Conservation (phyloP, 345 rosid genomes). For the Ailanthus altissimus region DNA sequence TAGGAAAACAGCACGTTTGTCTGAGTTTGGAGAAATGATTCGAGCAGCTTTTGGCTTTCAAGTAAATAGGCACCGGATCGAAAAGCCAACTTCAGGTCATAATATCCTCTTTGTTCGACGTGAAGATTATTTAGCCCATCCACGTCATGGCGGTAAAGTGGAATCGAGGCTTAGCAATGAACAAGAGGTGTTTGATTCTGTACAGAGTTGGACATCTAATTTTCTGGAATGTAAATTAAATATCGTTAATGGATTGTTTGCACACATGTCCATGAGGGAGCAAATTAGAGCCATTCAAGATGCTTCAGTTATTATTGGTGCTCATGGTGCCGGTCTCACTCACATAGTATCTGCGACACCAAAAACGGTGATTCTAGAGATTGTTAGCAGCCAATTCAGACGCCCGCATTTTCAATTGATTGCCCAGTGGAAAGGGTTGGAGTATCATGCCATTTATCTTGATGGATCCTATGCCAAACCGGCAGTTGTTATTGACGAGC, state of each 20-base stretch:
- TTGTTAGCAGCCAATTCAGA: constrained; percentile 55
- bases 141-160: constrained; percentile 79
- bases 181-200: constrained; percentile 68
- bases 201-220: constrained; percentile 63
- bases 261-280: constrained; percentile 89
- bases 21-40: constrained; percentile 95
- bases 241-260: constrained; percentile 81
- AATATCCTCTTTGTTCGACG: constrained; percentile 88
- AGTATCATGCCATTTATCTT: constrained; percentile 78
- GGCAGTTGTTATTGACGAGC: constrained; percentile 47
- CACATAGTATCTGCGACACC: constrained; percentile 86
- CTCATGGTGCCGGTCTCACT: constrained; percentile 97
- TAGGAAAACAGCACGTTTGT: constrained; percentile 64
- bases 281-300: constrained; percentile 85
- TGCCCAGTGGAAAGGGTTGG: constrained; percentile 92
- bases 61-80: constrained; percentile 51
- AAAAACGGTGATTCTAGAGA: constrained; percentile 81
- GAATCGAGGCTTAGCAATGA: constrained; percentile 87
- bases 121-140: constrained; percentile 93
- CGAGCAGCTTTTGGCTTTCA: constrained; percentile 76
- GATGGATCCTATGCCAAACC: constrained; percentile 62
- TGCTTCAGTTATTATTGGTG: constrained; percentile 90
- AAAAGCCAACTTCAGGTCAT: constrained; percentile 46
- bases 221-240: constrained; percentile 61
- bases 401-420: constrained; percentile 86